Evolutionary conservation across 306 rosid genomes (phyloP).

Genomic region (Citrullus colocynthis): DNA sequence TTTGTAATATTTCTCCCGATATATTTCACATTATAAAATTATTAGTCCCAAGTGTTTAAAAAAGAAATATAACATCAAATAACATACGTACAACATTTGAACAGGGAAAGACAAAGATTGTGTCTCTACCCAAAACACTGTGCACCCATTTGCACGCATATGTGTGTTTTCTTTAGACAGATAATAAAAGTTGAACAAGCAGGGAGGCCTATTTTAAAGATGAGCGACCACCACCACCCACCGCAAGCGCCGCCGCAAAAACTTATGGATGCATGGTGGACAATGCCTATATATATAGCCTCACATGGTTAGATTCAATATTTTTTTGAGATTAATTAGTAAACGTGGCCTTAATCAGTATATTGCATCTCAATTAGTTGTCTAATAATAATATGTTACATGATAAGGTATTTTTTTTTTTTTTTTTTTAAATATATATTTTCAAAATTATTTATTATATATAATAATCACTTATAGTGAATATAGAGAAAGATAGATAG

Average conservation of each 20-base stretch:
- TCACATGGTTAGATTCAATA: neutral
- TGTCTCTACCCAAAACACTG: neutral
- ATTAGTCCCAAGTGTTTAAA: neutral
- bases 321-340: no score
- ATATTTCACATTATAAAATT: neutral
- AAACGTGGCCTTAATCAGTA: no score
- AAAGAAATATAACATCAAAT: neutral
- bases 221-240: neutral
- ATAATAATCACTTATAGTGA: no score
- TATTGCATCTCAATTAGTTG: no score
- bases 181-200: neutral
- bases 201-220: neutral
- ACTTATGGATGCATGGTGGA: neutral
- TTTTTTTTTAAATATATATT: neutral
- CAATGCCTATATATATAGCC: neutral
- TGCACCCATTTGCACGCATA: neutral
- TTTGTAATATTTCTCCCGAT: neutral
- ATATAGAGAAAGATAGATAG: no score
- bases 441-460: no score
- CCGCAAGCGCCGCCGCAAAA: neutral
- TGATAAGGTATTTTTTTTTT: neutral
- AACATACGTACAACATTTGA: neutral
- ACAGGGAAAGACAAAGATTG: neutral
- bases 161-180: neutral
- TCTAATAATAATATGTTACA: no score